Base-by-base conservation (phyloP, 805 yeast species). In the Nakazawaea populi region DNA sequence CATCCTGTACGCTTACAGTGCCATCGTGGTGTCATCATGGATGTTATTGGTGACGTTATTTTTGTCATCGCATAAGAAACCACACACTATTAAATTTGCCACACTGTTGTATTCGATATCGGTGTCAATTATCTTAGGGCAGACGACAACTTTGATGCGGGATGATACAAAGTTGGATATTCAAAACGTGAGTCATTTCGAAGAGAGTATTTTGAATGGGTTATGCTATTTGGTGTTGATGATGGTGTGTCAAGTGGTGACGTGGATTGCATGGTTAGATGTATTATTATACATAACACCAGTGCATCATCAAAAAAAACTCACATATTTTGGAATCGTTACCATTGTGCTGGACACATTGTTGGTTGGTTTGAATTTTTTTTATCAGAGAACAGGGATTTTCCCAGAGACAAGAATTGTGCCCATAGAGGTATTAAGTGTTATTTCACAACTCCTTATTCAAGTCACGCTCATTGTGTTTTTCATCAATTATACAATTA, bases 21-120 rank as follows among this genome's bases (percentile, higher is more conserved):
- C 83, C 0, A 70, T 79, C 18, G 79, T 81, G 53, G 79, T 80
- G 5, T 75, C 84, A 12, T 71, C 83, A 30, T 88, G 95, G 95
- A 80, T 87, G 80, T 69, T 88, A 29, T 66, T 84, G 47, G 54
- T 85, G 14, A 65, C 86, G 35, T 69, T 85, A 42, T 60, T 77
- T 24, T 61, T 87, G 34, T 75, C 80, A 24, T 79, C 76, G 39
- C 79, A 79, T 56, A 68, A 77, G 29, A 77, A 85, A 50, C 89
- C 91, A 4, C 61, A 70, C 40, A 63, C 82, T 42, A 75, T 87
- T 37, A 77, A 77, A 39, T 32, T 82, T 8, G 80, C 87, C 5
- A 79, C 85, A n/a, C 56, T 82, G 24, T 69, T 80, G 49, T 76
- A 75, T 51, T 79, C 89, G 11, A 65, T 78, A 1, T 71, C 77